Evolutionary conservation across 345 rosid genomes (phyloP).

Genomic region (Salix suchowensis): DNA sequence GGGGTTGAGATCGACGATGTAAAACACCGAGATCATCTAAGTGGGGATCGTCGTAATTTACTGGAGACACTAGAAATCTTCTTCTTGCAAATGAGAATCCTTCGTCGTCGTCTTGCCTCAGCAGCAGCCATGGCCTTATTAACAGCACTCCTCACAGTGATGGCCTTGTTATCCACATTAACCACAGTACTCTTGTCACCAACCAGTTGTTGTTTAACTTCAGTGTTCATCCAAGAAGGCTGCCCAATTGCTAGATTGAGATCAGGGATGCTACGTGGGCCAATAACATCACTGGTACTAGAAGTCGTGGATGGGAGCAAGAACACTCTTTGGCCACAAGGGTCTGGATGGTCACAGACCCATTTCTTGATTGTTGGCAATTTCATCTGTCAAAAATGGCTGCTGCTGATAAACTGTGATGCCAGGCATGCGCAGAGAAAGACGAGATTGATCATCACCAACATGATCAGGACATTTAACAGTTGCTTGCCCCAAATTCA

Average conservation of each 20-base stretch:
- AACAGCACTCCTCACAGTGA: not conserved
- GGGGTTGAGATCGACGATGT: not conserved
- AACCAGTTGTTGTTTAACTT: not conserved
- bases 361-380: not conserved
- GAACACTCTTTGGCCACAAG: not conserved
- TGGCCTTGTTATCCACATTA: not conserved
- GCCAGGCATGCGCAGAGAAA: not conserved
- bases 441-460: not conserved
- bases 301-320: not conserved
- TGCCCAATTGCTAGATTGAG: constrained; percentile 21
- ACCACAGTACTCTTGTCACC: not conserved
- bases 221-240: constrained; percentile 4
- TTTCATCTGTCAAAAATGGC: not conserved
- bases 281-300: not conserved
- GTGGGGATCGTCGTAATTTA: constrained; percentile 13
- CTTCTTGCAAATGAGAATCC: constrained; percentile 27
- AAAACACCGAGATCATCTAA: constrained; percentile 3
- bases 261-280: constrained; percentile 18
- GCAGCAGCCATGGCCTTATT: constrained; percentile 28
- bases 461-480: not conserved
- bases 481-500: not conserved
- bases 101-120: constrained; percentile 34
- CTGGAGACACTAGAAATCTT: constrained; percentile 10
- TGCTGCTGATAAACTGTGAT: not conserved
- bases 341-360: not conserved